Percentiles rank a stretch among this genome's conserved stretches.
phyloP scores from a whole-genome alignment of 768 basidiomycete genomes.

The Boletus rubescentipes region DNA sequence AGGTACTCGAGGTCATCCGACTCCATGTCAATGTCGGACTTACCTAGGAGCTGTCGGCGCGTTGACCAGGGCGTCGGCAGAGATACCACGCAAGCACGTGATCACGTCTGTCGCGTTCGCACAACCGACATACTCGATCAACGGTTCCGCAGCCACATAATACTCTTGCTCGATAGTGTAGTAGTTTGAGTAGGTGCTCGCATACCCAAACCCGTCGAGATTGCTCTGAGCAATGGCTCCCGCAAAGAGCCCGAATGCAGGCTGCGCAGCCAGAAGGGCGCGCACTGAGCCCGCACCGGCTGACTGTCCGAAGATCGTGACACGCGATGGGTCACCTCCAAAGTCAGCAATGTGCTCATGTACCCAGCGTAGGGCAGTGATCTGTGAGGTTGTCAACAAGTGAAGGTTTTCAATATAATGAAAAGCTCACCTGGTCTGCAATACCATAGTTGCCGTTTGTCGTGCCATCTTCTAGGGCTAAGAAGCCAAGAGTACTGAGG shows the following conservation, averaged over 20 bases:
- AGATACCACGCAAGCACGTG: slow-evolving; percentile 3
- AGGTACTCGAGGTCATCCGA: no score
- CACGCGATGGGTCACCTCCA: slow-evolving; percentile 52
- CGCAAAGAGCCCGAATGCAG: slow-evolving; percentile 39
- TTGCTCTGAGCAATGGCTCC: slow-evolving; percentile 47
- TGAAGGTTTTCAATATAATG: background rate
- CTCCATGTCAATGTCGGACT: no score
- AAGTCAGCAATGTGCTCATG: slow-evolving; percentile 54
- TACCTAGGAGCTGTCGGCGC: no score
- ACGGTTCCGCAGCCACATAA: slow-evolving; percentile 33
- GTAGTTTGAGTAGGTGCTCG: slow-evolving; percentile 49
- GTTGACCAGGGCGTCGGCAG: slow-evolving; percentile 4
- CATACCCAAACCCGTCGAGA: slow-evolving; percentile 48
- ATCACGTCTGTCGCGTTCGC: slow-evolving; percentile 9
- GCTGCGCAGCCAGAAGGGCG: slow-evolving; percentile 35
- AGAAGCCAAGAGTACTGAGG: slow-evolving; percentile 11
- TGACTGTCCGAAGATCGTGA: slow-evolving; percentile 56
- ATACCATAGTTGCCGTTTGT: slow-evolving; percentile 17
- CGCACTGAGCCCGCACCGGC: slow-evolving; percentile 50
- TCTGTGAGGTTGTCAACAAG: background rate
- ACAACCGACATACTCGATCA: slow-evolving; percentile 43
- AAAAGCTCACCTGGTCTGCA: slow-evolving; percentile 4
- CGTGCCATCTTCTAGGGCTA: slow-evolving; percentile 1
- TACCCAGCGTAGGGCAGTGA: slow-evolving; percentile 43
- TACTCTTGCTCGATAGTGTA: slow-evolving; percentile 43